Evolutionary conservation across 192 early-diverging fungal species (phyloP).

Genomic region (Backusella liffmaniae): DNA sequence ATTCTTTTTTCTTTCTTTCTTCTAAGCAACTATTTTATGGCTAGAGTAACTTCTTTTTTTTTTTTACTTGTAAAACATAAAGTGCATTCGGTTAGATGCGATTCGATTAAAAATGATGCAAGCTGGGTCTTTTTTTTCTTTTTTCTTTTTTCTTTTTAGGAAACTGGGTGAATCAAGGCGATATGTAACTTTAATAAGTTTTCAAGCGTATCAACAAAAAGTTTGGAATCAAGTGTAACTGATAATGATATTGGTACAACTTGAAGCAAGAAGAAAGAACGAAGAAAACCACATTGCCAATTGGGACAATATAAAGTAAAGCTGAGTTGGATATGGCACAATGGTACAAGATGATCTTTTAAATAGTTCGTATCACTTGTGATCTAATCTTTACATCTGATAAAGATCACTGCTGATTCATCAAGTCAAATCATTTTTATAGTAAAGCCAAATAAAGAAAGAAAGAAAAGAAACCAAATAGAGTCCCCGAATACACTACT

Average conservation of each 20-base stretch:
- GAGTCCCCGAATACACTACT: neutral
- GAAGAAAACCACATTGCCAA: neutral
- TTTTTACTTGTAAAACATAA: neutral
- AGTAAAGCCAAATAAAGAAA: neutral
- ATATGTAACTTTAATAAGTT: neutral
- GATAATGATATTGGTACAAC: neutral
- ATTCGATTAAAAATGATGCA: neutral
- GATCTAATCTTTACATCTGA: conserved; percentile 7
- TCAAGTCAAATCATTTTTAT: neutral
- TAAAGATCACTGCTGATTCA: conserved; percentile 9
- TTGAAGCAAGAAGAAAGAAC: neutral
- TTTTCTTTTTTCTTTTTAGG: neutral
- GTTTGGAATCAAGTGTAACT: neutral
- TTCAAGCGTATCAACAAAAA: neutral
- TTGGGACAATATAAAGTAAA: neutral
- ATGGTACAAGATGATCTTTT: conserved; percentile 5
- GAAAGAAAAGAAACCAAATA: neutral
- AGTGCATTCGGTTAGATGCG: neutral
- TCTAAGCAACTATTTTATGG: too few relatives aligned
- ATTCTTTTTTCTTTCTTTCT: too few relatives aligned
- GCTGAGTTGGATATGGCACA: neutral
- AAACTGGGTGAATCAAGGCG: neutral
- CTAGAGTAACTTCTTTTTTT: too few relatives aligned
- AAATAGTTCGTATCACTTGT: neutral
- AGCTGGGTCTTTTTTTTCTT: neutral